Evolutionary conservation across 2,329 filamentous ascomycete genomes (phyloP).

Genomic region (Cordyceps farinosa): DNA sequence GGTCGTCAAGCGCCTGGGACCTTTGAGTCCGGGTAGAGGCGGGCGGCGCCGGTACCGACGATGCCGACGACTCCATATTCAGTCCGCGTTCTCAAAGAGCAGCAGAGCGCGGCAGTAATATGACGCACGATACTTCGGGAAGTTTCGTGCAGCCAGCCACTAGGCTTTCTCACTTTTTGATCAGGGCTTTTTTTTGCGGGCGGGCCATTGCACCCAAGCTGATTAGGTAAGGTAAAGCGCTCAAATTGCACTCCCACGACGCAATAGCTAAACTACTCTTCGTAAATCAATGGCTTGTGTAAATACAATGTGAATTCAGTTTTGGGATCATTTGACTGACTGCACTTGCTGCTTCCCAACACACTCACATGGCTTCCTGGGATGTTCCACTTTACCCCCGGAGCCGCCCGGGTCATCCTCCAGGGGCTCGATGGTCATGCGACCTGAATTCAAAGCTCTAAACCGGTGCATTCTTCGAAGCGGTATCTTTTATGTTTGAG

Average conservation of each 20-base stretch:
- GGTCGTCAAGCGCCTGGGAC: constrained; percentile 40
- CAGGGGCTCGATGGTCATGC: neutral
- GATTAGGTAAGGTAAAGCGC: constrained; percentile 16
- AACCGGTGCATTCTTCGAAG: neutral
- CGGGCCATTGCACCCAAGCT: neutral
- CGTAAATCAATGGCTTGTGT: no score
- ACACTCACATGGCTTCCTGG: neutral
- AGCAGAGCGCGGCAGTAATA: neutral
- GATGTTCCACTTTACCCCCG: neutral
- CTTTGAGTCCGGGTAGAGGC: constrained; percentile 26
- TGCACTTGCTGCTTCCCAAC: neutral
- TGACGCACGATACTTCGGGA: constrained; percentile 1
- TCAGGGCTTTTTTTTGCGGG: constrained; percentile 2
- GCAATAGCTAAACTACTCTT: neutral
- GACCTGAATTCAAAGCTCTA: neutral
- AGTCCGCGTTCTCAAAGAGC: neutral
- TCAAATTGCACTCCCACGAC: neutral
- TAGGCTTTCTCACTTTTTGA: neutral
- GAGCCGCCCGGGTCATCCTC: constrained; percentile 1
- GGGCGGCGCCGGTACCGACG: neutral
- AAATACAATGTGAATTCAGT: neutral
- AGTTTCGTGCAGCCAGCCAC: neutral
- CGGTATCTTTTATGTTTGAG: neutral
- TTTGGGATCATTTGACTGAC: neutral
- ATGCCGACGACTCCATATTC: constrained; percentile 3